Evolutionary conservation across 2,329 filamentous ascomycete genomes (phyloP).

Genomic region (Lasiodiplodia hormozganensis): DNA sequence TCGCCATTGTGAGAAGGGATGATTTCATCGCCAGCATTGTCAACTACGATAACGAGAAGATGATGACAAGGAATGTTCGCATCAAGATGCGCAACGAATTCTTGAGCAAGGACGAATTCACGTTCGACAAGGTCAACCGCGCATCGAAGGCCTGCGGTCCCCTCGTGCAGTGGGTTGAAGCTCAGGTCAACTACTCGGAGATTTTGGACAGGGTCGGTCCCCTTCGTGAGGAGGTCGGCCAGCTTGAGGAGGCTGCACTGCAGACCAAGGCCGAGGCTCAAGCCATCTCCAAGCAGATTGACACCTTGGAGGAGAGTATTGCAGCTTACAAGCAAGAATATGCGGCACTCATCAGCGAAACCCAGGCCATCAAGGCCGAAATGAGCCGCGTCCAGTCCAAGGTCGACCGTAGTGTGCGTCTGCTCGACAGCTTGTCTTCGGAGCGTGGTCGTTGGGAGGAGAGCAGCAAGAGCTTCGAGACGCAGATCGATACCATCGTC

Average conservation of each 20-base stretch:
- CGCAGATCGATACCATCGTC: slow-evolving; percentile 94
- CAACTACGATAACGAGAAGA: slow-evolving; percentile 92
- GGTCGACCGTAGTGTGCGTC: slow-evolving; percentile 91
- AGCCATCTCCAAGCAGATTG: slow-evolving; percentile 87
- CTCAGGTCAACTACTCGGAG: slow-evolving; percentile 97
- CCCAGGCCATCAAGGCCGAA: slow-evolving; percentile 94
- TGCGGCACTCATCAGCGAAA: slow-evolving; percentile 93
- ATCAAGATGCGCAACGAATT: slow-evolving; percentile 93
- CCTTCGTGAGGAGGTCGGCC: slow-evolving; percentile 84
- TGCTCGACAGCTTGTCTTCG: slow-evolving; percentile 93
- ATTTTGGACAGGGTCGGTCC: slow-evolving; percentile 95
- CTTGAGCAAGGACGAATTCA: slow-evolving; percentile 92
- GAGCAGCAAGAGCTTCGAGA: slow-evolving; percentile 97
- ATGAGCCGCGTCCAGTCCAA: slow-evolving; percentile 98
- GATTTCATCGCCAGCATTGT: slow-evolving; percentile 99
- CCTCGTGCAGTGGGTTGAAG: slow-evolving; percentile 94
- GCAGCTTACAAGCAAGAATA: slow-evolving; percentile 96
- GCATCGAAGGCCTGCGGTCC: slow-evolving; percentile 97
- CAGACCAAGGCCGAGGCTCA: slow-evolving; percentile 93
- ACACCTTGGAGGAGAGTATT: slow-evolving; percentile 85
- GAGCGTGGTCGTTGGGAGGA: slow-evolving; percentile 95
- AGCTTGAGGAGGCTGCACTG: slow-evolving; percentile 86
- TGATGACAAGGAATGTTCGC: slow-evolving; percentile 86
- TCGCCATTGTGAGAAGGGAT: slow-evolving; percentile 85
- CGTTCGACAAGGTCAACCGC: slow-evolving; percentile 93